Conservation (phyloP, 2,329 filamentous ascomycete species). For the Leptographium wingfieldii region DNA sequence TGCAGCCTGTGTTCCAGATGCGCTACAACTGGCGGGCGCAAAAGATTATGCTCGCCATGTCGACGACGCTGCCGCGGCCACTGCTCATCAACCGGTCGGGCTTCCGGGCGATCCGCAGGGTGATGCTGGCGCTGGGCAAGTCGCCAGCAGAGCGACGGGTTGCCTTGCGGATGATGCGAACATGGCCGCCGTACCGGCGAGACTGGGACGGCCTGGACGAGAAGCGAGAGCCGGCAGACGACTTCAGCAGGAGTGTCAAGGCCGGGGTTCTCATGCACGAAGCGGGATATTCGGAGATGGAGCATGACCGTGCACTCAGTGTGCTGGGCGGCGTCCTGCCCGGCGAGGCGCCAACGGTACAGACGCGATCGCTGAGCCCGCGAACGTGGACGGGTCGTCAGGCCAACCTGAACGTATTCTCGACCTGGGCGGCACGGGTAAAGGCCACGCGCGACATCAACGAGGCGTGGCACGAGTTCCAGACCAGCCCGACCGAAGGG, state of each 20-base stretch:
- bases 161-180: slow-evolving; percentile 33
- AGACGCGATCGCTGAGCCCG: slow-evolving; percentile 30
- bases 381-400: slow-evolving; percentile 17
- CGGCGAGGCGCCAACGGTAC: slow-evolving; percentile 43
- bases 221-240: slow-evolving; percentile 34
- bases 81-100: slow-evolving; percentile 32
- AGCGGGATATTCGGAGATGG: slow-evolving; percentile 37
- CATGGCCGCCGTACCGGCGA: slow-evolving; percentile 49
- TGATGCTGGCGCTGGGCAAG: slow-evolving; percentile 41
- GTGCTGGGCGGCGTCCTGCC: slow-evolving; percentile 39
- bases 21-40: slow-evolving; percentile 46
- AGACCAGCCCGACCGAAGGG: slow-evolving; percentile 21
- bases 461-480: slow-evolving; percentile 46
- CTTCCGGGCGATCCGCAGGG: slow-evolving; percentile 41
- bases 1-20: slow-evolving; percentile 22
- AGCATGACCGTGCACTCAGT: slow-evolving; percentile 35
- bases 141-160: slow-evolving; percentile 35
- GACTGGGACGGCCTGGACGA: slow-evolving; percentile 49
- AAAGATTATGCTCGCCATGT: slow-evolving; percentile 38
- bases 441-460: slow-evolving; percentile 45
- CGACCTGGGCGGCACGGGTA: slow-evolving; percentile 42
- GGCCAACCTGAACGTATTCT: slow-evolving; percentile 22
- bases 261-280: slow-evolving; percentile 42
- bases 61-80: slow-evolving; percentile 28
- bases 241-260: slow-evolving; percentile 38